phyloP scores from a whole-genome alignment of 768 basidiomycete species.

The Pleurotus salmoneostramineus region DNA sequence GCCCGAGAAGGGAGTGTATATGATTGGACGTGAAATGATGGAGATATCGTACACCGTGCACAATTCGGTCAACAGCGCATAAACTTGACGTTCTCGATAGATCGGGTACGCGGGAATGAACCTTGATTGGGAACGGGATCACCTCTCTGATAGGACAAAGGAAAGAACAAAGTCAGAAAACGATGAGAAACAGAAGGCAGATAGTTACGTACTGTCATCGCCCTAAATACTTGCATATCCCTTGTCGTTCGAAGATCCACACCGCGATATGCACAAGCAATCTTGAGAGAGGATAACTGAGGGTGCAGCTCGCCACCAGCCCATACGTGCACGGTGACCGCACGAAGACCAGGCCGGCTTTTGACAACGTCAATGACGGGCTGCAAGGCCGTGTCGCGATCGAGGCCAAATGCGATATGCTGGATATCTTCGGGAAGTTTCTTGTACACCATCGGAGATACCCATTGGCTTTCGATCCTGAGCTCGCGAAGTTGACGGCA shows the following conservation, averaged over 20 bases:
- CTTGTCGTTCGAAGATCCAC: constrained; percentile 48
- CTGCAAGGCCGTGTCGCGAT: constrained; percentile 50
- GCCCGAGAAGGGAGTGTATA: neutral
- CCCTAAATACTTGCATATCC: constrained; percentile 51
- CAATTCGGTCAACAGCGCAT: constrained; percentile 9
- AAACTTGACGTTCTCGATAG: constrained; percentile 12
- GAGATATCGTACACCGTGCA: constrained; percentile 1
- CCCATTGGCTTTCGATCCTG: constrained; percentile 50
- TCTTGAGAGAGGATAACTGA: constrained; percentile 50
- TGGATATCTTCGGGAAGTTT: constrained; percentile 44
- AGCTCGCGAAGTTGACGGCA: constrained; percentile 52
- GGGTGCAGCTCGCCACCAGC: constrained; percentile 45
- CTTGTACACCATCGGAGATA: constrained; percentile 41
- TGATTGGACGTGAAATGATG: neutral
- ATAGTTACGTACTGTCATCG: constrained; percentile 38
- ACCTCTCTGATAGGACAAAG: constrained; percentile 14
- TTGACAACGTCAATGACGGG: constrained; percentile 55
- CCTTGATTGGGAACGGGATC: constrained; percentile 13
- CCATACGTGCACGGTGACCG: constrained; percentile 54
- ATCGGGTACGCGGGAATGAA: constrained; percentile 14
- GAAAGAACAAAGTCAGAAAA: constrained; percentile 11
- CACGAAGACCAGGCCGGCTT: constrained; percentile 35
- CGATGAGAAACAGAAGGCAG: constrained; percentile 7
- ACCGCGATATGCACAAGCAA: constrained; percentile 61
- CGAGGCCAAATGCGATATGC: constrained; percentile 59